Base-by-base conservation (phyloP, 2,329 filamentous ascomycete genomes). In the Xylaria sp. region DNA sequence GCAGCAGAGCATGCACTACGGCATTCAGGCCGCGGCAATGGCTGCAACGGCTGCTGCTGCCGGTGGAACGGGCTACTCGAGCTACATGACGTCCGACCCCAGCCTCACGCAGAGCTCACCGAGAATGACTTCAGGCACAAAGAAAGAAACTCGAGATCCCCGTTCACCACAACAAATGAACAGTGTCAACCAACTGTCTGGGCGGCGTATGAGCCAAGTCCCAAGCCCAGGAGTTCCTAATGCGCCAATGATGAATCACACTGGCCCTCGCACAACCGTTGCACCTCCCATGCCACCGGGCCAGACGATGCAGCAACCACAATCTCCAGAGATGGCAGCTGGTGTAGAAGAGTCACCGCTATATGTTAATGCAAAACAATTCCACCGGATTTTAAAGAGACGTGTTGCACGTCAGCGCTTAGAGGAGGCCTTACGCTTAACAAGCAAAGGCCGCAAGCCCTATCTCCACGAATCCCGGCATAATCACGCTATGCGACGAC, bases 281-380 rank as follows among this genome's bases (percentile, higher is more conserved):
- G 77, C 78, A 33, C 83, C 87, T 62, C 87, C 88, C 47, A 86
- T 87, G 80, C 77, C 84, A 9, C 80, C 86, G 9, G 82, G 85
- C 8, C 89, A 90, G 73, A 82, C 85, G 65, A 88, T 89, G 78
- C 87, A 87, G 61, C 85, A 86, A 46, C 85, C 87, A 3, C 88
- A 91, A 65, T 94, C 92, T 1, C 91, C 92, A 7, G 93, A 97
- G 74, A 87, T 95, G 70, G 85, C 90, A 1, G 81, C 89, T 3
- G 83, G 84, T 13, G 85, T 85, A 13, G 95, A 98, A 75, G 95
- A 99, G 74, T 94, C 94, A 0, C 95, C 95, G 0, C 81, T 99
- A 1, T 99, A 99, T 70, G 95, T 99, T 72, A 99, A 99, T 72
- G 95, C 95, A 4, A 99, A 99, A 76, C 95, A 99, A 73, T 99